Evolutionary conservation across 192 early-diverging fungal species (phyloP), one percentile per base, ranked within the genome.

Genomic region (Entophlyctis helioformis): DNA sequence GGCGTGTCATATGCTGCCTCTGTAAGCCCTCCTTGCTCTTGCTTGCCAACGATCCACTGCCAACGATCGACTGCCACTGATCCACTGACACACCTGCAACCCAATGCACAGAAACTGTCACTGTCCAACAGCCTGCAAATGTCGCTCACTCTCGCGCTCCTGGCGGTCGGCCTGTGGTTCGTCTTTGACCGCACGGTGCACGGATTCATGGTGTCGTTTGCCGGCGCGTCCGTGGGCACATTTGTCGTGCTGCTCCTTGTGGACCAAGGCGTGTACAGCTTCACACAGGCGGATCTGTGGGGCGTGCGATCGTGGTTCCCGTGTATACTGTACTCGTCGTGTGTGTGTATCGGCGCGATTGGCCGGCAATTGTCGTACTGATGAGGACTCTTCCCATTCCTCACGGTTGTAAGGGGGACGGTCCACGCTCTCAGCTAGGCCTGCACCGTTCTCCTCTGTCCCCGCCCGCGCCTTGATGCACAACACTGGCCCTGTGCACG

Each of bases 221-320:
- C 56, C 9, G 63, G 83, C 9, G 66, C 73, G 1, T 59, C 59
- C 25, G 46, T 82, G 38, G 83, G 81, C 4, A 82, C 83, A 2
- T 50, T 46, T 20, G 70, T 80, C 12, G 76, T 63, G 31, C 67
- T 71, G 32, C 53, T 60, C 25, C 55, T 85, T 27, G 81, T 81
- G 27, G 46, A 54, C 29, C 55, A 64, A 36, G 82, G 82, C 22
- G 52, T 64, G 40, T 82, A 79, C 53, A 82, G 66, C 56, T 80
- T 81, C 56, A 75, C 72, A 11, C 54, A 72, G 42, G 72, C 72
- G 12, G 82, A 85, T 58, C 79, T 85, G 64, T 73, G 70, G 34
- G 78, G 80, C 6, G 62, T 85, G 3, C 62, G 74, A 35, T 75
- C 72, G 25, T 83, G 76, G 74, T 71, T 83, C 25, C 82, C 82